Base-by-base conservation (phyloP, 2,329 filamentous ascomycete genomes). In the Lachnellula occidentalis region DNA sequence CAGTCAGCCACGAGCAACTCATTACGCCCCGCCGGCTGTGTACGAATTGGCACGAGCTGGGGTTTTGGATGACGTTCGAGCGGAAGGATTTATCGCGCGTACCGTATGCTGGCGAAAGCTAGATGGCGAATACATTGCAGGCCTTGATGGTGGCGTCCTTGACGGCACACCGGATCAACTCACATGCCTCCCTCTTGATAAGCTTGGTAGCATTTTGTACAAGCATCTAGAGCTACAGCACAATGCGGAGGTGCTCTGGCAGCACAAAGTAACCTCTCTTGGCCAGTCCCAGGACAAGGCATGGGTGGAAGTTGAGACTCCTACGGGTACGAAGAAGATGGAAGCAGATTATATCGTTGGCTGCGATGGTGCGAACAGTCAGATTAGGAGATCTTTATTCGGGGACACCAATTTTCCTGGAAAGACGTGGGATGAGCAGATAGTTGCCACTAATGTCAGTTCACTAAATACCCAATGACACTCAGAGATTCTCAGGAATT, bases 381-480 rank as follows among this genome's bases (percentile, higher is more conserved):
- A 65, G 41, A 73, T 82, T 5, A 67, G 80, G 34, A 74, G 72
- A 57, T 72, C 71, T 1, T 60, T 82, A 5, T 82, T 82, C 64
- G 78, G 78, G 3, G 68, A 73, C 14, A 7, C 17, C 17, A 74
- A 78, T 31, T 85, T 78, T 57, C 81, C 80, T 0, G 82, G 81
- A 0, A 78, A 79, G 60, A 86, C 82, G 0, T 78, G 81, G 73
- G 75, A 82, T 51, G 73, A 74, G 55, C 80, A 83, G 64, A 82
- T 86, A 54, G 75, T 85, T 15, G 81, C 82, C 45, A 84, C 81
- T 5, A 85, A 86, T 70, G 78, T 80, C 36, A 34, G 48, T 54
- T 43, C 50, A 46, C 27, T 12, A 4, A 9, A 12, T 31, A 9
- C 27, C 27, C 9, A 11, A 31, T 12, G 27, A 31, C 27, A 31